Percentiles rank a stretch among this genome's conserved stretches.
phyloP scores from a whole-genome alignment of 805 yeast genomes.

The Lipomyces chichibuensis region DNA sequence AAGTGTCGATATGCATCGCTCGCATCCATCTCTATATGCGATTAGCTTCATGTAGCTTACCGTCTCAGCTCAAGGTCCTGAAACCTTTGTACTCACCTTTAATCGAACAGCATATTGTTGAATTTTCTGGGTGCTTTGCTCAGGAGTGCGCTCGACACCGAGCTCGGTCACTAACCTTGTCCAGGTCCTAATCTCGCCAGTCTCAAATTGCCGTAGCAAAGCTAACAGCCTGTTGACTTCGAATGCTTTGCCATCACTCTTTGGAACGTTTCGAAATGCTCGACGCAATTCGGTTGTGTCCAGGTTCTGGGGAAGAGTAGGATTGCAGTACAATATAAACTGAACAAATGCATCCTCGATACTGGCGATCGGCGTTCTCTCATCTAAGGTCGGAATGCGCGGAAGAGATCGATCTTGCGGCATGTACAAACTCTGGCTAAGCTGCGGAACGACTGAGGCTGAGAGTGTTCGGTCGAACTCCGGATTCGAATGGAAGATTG shows the following conservation, averaged over 20 bases:
- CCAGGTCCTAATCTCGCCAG: constrained; percentile 35
- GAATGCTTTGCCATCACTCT: constrained; percentile 33
- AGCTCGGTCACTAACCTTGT: constrained; percentile 31
- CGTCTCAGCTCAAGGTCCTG: neutral
- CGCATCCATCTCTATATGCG: constrained; percentile 32
- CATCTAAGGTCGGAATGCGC: constrained; percentile 8
- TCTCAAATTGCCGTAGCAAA: constrained; percentile 27
- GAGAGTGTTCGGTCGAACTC: constrained; percentile 25
- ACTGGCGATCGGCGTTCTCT: neutral
- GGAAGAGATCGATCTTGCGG: constrained; percentile 27
- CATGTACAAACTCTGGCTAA: constrained; percentile 4
- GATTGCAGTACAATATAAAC: constrained; percentile 33
- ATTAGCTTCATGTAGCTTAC: neutral
- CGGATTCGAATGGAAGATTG: constrained; percentile 30
- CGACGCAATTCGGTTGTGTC: constrained; percentile 29
- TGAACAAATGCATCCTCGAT: constrained; percentile 28
- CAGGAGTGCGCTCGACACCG: constrained; percentile 34
- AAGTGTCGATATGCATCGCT: constrained; percentile 36
- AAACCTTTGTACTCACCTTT: constrained; percentile 15
- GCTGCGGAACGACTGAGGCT: neutral
- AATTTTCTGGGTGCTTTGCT: constrained; percentile 33
- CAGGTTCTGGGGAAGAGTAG: constrained; percentile 10
- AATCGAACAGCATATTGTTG: constrained; percentile 35
- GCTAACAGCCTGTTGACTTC: constrained; percentile 20
- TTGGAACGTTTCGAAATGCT: constrained; percentile 33